Percentiles rank a stretch among this genome's conserved stretches.
Evolutionary conservation across 495 filamentous ascomycete species (phyloP).

Genomic region (Baudoinia panamericana): DNA sequence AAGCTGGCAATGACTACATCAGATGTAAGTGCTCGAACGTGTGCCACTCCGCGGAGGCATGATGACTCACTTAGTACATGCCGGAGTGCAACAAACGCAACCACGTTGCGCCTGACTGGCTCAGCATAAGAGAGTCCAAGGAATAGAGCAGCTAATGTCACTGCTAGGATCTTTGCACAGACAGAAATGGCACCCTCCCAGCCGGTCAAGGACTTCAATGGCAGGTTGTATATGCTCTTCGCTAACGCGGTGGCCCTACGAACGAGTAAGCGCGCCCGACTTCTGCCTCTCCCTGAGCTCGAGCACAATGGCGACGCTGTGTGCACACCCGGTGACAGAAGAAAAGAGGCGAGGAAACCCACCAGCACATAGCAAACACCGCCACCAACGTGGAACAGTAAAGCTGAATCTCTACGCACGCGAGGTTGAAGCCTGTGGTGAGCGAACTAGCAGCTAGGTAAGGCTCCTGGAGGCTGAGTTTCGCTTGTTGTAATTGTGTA

Average conservation of each 20-base stretch:
- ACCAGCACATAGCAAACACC: constrained; percentile 5
- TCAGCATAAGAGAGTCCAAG: constrained; percentile 1
- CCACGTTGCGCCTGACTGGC: neutral
- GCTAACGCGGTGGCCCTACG: constrained; percentile 6
- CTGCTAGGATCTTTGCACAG: neutral
- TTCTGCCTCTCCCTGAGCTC: too few relatives aligned
- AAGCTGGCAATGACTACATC: constrained; percentile 4
- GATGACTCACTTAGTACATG: neutral
- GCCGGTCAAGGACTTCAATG: neutral
- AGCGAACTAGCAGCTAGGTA: neutral
- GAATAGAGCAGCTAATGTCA: neutral
- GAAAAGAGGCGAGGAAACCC: neutral
- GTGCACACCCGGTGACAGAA: neutral
- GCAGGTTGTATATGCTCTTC: constrained; percentile 8
- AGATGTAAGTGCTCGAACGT: neutral
- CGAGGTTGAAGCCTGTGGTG: constrained; percentile 5
- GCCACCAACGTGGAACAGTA: neutral
- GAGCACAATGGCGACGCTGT: too few relatives aligned
- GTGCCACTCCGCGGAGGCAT: neutral
- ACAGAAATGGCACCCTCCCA: neutral
- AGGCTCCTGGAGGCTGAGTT: neutral
- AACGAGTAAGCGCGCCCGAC: too few relatives aligned
- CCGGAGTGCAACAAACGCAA: neutral
- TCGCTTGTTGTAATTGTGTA: neutral
- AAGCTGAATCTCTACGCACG: constrained; percentile 2